Evolutionary conservation across 805 yeast genomes (phyloP).

Genomic region (Saccharomyces jurei): DNA sequence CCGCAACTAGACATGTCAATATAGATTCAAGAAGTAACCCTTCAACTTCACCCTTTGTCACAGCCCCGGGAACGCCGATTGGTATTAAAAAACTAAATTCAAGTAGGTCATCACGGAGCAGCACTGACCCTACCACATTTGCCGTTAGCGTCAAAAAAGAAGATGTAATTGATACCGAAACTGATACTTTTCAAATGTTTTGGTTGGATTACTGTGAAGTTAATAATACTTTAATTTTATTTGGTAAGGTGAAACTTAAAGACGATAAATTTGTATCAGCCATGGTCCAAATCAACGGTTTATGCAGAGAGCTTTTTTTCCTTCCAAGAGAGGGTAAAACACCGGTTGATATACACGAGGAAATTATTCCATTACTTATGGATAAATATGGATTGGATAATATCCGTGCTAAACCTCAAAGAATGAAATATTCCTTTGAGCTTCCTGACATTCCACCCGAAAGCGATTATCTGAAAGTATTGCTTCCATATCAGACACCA

Average conservation of each 20-base stretch:
- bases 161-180: slow-evolving; percentile 32
- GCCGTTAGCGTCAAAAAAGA: slow-evolving; percentile 19
- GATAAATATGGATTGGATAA: slow-evolving; percentile 53
- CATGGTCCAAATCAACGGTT: slow-evolving; percentile 63
- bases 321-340: slow-evolving; percentile 58
- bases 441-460: slow-evolving; percentile 66
- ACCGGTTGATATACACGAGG: slow-evolving; percentile 67
- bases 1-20: slow-evolving; percentile 20
- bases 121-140: slow-evolving; percentile 6
- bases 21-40: slow-evolving; percentile 18
- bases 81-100: not conserved
- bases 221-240: slow-evolving; percentile 57
- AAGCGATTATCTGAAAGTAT: slow-evolving; percentile 69
- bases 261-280: slow-evolving; percentile 60
- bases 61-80: slow-evolving; percentile 30
- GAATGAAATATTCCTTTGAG: slow-evolving; percentile 84
- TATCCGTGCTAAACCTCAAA: slow-evolving; percentile 62
- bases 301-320: slow-evolving; percentile 66
- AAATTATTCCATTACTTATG: slow-evolving; percentile 58
- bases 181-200: slow-evolving; percentile 57
- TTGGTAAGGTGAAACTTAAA: slow-evolving; percentile 66
- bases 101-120: not conserved
- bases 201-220: slow-evolving; percentile 89
- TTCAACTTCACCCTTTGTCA: slow-evolving; percentile 25
- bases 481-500: slow-evolving; percentile 66